A percentile compares a stretch with the other conserved stretches of the same genome.
Evolutionary conservation across 306 rosid species (phyloP).

Genomic region (Prosopis cineraria): DNA sequence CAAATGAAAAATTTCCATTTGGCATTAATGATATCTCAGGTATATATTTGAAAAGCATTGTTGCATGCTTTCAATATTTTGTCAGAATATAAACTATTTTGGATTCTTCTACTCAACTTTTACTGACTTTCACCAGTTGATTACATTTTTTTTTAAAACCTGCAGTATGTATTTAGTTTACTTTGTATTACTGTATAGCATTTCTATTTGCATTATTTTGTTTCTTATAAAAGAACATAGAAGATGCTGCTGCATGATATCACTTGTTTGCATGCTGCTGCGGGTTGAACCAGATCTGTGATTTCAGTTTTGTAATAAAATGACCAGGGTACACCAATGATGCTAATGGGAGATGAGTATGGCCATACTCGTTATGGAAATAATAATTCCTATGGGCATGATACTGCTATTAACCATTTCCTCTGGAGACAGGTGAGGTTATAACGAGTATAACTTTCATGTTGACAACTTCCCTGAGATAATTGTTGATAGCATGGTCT

Average conservation of each 20-base stretch:
- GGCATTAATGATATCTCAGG: conserved; percentile 88
- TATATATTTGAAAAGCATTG: conserved; percentile 35
- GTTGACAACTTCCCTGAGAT: conserved; percentile 31
- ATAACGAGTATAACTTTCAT: background rate
- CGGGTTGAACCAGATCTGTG: conserved; percentile 25
- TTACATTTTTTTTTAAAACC: background rate
- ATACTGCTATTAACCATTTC: conserved; percentile 72
- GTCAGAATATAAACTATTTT: conserved; percentile 1
- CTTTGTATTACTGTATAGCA: background rate
- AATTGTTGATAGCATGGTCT: conserved; percentile 16
- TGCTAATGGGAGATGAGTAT: conserved; percentile 98
- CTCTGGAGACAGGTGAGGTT: conserved; percentile 74
- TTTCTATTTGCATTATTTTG: conserved; percentile 14
- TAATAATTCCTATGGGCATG: conserved; percentile 97
- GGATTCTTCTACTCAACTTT: background rate
- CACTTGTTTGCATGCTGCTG: conserved; percentile 29
- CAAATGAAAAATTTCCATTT: conserved; percentile 96
- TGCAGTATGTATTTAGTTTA: conserved; percentile 11
- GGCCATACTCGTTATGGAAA: conserved; percentile 91
- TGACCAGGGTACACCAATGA: conserved; percentile 93
- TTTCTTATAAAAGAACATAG: conserved; percentile 17
- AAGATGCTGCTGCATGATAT: conserved; percentile 14
- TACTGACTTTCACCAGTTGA: conserved; percentile 6
- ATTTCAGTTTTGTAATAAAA: conserved; percentile 38
- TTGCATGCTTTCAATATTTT: background rate